Evolutionary conservation across 2,329 filamentous ascomycete genomes (phyloP).

Genomic region (Bipolaris bicolor): DNA sequence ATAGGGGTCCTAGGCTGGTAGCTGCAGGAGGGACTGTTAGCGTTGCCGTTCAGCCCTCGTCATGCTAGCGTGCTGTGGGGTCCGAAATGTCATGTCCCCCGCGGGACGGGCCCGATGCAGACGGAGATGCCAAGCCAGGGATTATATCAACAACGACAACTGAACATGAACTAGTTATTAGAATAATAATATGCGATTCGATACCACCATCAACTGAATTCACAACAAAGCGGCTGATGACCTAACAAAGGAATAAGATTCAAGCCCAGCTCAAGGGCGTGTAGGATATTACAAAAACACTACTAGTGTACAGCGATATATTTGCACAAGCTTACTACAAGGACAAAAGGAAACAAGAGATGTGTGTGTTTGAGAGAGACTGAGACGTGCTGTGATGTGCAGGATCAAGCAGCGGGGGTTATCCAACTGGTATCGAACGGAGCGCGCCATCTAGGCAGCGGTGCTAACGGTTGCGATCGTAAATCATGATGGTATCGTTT

Average conservation of each 20-base stretch:
- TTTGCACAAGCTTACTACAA: slow-evolving; percentile 1
- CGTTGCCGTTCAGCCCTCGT: not conserved
- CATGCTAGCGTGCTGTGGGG: not conserved
- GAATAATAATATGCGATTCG: no score
- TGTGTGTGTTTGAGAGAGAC: not conserved
- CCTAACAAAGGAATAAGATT: slow-evolving; percentile 5
- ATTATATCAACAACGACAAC: not conserved
- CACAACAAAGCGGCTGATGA: not conserved
- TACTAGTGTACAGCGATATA: slow-evolving; percentile 9
- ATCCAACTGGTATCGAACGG: slow-evolving; percentile 9
- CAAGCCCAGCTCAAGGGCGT: slow-evolving; percentile 9
- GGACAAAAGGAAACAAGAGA: slow-evolving; percentile 7
- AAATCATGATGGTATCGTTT: slow-evolving; percentile 8
- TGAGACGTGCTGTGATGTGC: slow-evolving; percentile 9
- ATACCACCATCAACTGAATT: not conserved
- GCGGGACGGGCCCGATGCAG: no score
- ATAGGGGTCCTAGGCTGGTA: not conserved
- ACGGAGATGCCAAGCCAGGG: not conserved
- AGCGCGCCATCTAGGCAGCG: slow-evolving; percentile 4
- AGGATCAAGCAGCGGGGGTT: slow-evolving; percentile 9
- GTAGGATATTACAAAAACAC: slow-evolving; percentile 9
- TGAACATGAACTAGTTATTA: not conserved
- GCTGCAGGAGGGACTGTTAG: not conserved
- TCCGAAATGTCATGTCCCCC: not conserved
- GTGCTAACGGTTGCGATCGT: not conserved